Conservation (phyloP, 495 filamentous ascomycete genomes). For the Durotheca rogersii region DNA sequence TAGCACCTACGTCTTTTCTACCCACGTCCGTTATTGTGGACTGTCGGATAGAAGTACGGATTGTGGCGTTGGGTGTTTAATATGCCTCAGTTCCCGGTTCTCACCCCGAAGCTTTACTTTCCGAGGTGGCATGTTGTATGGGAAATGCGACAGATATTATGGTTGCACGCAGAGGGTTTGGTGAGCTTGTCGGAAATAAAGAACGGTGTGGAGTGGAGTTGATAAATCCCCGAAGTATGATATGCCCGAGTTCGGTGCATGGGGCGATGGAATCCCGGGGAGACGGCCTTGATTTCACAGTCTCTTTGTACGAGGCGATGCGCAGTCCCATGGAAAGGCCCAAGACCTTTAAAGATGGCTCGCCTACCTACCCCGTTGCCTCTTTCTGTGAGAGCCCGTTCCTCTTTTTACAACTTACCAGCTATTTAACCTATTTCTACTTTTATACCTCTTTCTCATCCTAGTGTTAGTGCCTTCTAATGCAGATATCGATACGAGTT, state of each 20-base stretch:
- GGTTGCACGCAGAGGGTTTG: conserved; percentile 31
- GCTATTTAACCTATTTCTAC: conserved; percentile 35
- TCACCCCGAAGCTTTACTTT: conserved; percentile 10
- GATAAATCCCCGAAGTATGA: conserved; percentile 32
- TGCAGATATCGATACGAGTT: conserved; percentile 54
- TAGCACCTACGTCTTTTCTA: conserved; percentile 24
- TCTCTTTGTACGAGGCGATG: conserved; percentile 22
- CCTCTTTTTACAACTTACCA: conserved; percentile 30
- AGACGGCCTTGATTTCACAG: conserved; percentile 11
- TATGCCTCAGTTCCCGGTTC: conserved; percentile 30
- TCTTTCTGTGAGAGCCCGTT: conserved; percentile 25
- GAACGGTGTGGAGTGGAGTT: conserved; percentile 25
- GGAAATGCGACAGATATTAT: conserved; percentile 33
- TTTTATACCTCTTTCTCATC: conserved; percentile 40
- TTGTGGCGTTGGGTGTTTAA: conserved; percentile 39
- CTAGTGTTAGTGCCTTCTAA: conserved; percentile 56
- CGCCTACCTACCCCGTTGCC: conserved; percentile 24
- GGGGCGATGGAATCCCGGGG: conserved; percentile 19
- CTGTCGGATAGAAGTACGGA: conserved; percentile 24
- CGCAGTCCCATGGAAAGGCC: conserved; percentile 18
- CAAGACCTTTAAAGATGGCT: conserved; percentile 17
- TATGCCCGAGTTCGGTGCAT: conserved; percentile 29
- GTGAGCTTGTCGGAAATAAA: conserved; percentile 40
- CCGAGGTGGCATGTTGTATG: conserved; percentile 30
- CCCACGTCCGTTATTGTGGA: conserved; percentile 25